phyloP scores from a whole-genome alignment of 164 flowering plant species.

The Malania oleifera region DNA sequence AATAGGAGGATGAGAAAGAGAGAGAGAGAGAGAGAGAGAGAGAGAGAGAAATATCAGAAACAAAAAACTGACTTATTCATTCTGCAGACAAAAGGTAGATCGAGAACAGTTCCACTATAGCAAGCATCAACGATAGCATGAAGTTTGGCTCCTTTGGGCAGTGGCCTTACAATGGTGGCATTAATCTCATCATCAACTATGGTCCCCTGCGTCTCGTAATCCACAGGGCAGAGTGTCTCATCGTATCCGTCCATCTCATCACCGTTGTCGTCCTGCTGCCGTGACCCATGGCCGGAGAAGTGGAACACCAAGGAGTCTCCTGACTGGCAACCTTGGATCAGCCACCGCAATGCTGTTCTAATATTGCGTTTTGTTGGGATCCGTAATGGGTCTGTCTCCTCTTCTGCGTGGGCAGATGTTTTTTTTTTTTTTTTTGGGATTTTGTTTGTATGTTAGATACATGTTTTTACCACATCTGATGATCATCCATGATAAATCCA shows the following conservation, averaged over 20 bases:
- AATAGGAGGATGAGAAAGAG: no score
- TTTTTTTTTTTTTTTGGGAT: no score
- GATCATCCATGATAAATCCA: no score
- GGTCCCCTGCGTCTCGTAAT: conserved; percentile 48
- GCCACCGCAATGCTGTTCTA: conserved; percentile 58
- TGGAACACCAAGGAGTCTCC: conserved; percentile 87
- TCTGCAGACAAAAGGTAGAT: conserved; percentile 59
- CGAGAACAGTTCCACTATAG: conserved; percentile 70
- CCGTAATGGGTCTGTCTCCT: conserved; percentile 37
- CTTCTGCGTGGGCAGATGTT: conserved; percentile 36
- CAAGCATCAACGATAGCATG: conserved; percentile 78
- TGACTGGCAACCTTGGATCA: conserved; percentile 44
- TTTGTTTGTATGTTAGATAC: no score
- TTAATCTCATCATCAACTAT: conserved; percentile 83
- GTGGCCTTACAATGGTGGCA: conserved; percentile 59
- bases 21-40: no score
- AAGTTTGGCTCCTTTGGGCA: conserved; percentile 65
- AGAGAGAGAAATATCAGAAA: neutral
- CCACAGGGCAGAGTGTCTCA: conserved; percentile 74
- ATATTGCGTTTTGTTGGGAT: conserved; percentile 70
- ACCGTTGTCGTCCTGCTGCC: conserved; percentile 25
- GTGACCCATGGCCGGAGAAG: conserved; percentile 81
- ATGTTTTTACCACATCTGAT: no score
- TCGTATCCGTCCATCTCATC: conserved; percentile 80
- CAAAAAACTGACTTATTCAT: conserved; percentile 33